Evolutionary conservation across 2,329 filamentous ascomycete species (phyloP), one percentile per base, ranked within the genome.

Genomic region (Fusarium sp.): DNA sequence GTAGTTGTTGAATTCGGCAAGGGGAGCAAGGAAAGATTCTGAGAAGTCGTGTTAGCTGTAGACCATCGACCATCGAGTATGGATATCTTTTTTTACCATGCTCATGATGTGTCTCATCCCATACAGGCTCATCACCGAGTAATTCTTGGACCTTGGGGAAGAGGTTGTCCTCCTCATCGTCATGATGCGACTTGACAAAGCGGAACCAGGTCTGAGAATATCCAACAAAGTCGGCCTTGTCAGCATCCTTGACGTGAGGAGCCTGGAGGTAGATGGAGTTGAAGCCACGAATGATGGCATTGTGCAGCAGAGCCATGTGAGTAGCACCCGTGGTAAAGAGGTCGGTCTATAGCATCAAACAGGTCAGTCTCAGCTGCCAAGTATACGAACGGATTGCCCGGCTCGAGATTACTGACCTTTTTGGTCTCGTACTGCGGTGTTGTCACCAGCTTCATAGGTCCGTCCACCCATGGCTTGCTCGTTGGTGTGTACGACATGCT

Each of bases 261-360:
- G 84, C 84, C 71, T 88, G 86, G 36, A 82, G 79, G 70, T 84
- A 86, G 68, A 89, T 86, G 67, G 80, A 82, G 73, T 89, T 88
- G 77, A 84, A 86, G 49, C 84, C 84, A 37, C 86, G 83, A 61
- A 88, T 82, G 66, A 88, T 83, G 52, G 82, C 76, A 67, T 88
- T 88, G 77, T 88, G 85, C 45, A 86, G 75, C 47, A 87, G 72
- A 4, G 80, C 78, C 85, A 87, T 88, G 72, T 88, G 82, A 14
- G 84, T 85, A 0, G 85, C 84, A 19, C 82, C 83, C 0, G 78
- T 79, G 1, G 82, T 85, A 72, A 86, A 87, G 62, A 85, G 77
- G 66, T 87, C 84, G 33, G 80, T 81, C 80, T 84, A 11, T 27
- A 27, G 23, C 3, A 23, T 33, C 5, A 32, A 45, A 13, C 1